phyloP scores from a whole-genome alignment of 371 early-diverging fungal genomes.

The Mortierella sp. region DNA sequence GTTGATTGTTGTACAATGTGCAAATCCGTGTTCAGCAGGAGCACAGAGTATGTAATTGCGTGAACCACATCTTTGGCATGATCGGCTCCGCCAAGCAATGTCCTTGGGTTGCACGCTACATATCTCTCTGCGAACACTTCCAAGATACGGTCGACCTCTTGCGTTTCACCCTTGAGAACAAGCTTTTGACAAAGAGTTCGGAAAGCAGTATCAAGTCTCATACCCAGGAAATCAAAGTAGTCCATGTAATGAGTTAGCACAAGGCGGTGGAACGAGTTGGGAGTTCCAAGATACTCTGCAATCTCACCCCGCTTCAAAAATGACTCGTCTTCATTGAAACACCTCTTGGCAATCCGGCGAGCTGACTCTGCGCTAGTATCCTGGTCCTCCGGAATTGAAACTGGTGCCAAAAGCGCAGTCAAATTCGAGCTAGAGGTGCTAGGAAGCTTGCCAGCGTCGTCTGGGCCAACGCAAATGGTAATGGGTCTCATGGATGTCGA shows the following conservation, averaged over 20 bases:
- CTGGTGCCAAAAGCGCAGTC: slow-evolving; percentile 9
- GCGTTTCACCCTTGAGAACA: slow-evolving; percentile 91
- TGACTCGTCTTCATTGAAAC: slow-evolving; percentile 34
- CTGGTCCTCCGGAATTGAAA: neutral
- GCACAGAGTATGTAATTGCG: slow-evolving; percentile 86
- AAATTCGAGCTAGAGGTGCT: neutral
- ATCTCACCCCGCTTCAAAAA: slow-evolving; percentile 37
- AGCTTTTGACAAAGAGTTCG: slow-evolving; percentile 83
- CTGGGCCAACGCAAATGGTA: slow-evolving; percentile 26
- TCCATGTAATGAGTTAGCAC: slow-evolving; percentile 79
- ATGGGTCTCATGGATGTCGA: slow-evolving; percentile 5
- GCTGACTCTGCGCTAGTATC: slow-evolving; percentile 11
- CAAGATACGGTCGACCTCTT: slow-evolving; percentile 91
- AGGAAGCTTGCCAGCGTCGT: slow-evolving; percentile 10
- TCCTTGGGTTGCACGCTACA: slow-evolving; percentile 82
- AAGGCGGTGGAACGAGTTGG: slow-evolving; percentile 60
- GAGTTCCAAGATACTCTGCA: slow-evolving; percentile 41
- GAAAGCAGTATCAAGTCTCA: slow-evolving; percentile 85
- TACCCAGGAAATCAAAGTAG: slow-evolving; percentile 77
- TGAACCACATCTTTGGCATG: slow-evolving; percentile 77
- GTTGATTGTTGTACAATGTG: slow-evolving; percentile 83
- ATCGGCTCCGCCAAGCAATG: slow-evolving; percentile 63
- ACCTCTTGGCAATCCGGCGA: slow-evolving; percentile 10
- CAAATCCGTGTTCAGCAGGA: slow-evolving; percentile 94
- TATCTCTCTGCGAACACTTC: slow-evolving; percentile 84